Conservation (phyloP, 352 stramenopile species). For the Phytopythium montanum region DNA sequence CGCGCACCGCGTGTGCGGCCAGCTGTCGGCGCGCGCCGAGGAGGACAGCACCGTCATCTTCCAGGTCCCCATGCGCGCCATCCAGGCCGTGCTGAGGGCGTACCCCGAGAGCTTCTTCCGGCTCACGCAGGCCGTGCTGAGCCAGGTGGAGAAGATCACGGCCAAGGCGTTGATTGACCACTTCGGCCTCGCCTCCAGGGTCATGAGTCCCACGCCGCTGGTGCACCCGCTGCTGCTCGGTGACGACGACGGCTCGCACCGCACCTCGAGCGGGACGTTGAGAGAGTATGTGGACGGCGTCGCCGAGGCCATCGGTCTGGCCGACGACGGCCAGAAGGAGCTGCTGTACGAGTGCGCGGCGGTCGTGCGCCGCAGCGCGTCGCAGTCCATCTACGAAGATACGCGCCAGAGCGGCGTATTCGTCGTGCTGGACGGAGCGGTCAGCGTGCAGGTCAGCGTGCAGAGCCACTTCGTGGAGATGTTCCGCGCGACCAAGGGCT, state of each 20-base stretch:
- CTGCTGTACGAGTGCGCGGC: conserved; percentile 28
- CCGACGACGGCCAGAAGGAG: conserved; percentile 29
- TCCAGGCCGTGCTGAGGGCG: conserved; percentile 45
- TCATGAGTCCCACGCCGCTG: conserved; percentile 29
- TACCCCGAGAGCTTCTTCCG: conserved; percentile 76
- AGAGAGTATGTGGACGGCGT: conserved; percentile 30
- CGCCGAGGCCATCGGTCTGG: conserved; percentile 43
- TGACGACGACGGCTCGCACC: conserved; percentile 5
- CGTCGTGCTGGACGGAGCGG: conserved; percentile 52
- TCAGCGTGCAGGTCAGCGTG: conserved; percentile 50
- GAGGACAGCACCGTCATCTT: conserved; percentile 59
- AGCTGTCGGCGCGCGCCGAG: conserved; percentile 45
- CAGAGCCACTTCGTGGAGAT: conserved; percentile 40
- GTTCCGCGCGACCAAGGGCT: conserved; percentile 51
- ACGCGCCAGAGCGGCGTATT: conserved; percentile 28
- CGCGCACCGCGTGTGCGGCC: conserved; percentile 48
- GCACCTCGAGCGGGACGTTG: conserved; percentile 7
- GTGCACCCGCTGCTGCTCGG: conserved; percentile 24
- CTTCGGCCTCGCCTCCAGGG: conserved; percentile 56
- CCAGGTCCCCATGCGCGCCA: conserved; percentile 45
- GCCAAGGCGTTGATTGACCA: conserved; percentile 76
- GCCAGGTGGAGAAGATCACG: conserved; percentile 83
- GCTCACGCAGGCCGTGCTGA: conserved; percentile 65
- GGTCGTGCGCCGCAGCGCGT: conserved; percentile 23
- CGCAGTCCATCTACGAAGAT: conserved; percentile 1